phyloP scores from a whole-genome alignment of 345 rosid genomes.

The Populus davidiana region DNA sequence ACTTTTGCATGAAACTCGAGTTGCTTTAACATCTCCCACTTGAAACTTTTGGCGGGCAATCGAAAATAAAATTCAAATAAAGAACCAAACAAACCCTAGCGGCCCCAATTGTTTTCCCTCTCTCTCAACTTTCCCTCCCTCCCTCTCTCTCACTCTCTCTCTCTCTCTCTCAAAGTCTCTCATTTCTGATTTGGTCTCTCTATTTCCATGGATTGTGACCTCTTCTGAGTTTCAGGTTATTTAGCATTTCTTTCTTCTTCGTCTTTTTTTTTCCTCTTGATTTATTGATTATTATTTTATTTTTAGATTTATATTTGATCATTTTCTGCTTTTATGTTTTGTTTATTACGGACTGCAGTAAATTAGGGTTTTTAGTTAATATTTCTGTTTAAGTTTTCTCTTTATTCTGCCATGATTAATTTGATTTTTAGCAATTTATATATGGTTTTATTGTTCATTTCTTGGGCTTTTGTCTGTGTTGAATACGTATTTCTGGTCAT shows the following conservation, averaged over 20 bases:
- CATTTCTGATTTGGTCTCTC: constrained; percentile 1
- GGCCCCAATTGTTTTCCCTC: constrained; percentile 11
- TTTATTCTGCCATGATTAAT: no score
- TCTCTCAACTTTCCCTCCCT: constrained; percentile 18
- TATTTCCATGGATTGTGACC: constrained; percentile 12
- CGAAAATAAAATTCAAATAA: constrained; percentile 40
- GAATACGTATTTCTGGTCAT: no score
- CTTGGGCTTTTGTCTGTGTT: no score
- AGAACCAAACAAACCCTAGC: constrained; percentile 56
- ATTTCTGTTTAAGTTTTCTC: no score
- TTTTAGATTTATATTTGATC: neutral
- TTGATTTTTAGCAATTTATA: no score
- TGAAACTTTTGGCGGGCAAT: constrained; percentile 74
- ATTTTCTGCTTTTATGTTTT: neutral
- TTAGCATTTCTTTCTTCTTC: neutral
- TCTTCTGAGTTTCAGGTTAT: neutral
- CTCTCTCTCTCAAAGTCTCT: constrained; percentile 5
- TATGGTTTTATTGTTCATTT: no score
- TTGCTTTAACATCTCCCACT: constrained; percentile 4
- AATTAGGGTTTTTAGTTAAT: no score
- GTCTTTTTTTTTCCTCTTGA: neutral
- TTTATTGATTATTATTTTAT: neutral
- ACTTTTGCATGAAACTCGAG: constrained; percentile 9
- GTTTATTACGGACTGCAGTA: neutral
- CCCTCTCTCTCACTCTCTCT: neutral